Conservation (phyloP, 306 rosid species). For the Arachis stenosperma region DNA sequence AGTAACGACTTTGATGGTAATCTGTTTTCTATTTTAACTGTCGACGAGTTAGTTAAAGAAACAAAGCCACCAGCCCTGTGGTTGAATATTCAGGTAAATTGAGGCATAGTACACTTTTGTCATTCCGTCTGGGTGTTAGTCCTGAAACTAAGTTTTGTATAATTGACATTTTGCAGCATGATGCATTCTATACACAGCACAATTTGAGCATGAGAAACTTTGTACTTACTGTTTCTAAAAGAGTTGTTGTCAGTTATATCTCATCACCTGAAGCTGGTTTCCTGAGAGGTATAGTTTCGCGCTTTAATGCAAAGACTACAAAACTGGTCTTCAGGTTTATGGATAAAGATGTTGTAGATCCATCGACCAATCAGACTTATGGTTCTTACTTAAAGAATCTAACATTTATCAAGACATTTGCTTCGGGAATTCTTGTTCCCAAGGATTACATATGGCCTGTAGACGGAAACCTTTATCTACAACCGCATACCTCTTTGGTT, state of each 20-base stretch:
- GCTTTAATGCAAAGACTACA: slow-evolving; percentile 49
- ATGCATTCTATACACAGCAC: slow-evolving; percentile 61
- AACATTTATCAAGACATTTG: slow-evolving; percentile 70
- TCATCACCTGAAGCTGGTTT: slow-evolving; percentile 86
- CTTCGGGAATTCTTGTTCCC: slow-evolving; percentile 85
- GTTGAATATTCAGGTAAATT: slow-evolving; percentile 77
- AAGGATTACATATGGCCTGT: slow-evolving; percentile 79
- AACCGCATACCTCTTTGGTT: slow-evolving; percentile 65
- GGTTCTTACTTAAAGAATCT: slow-evolving; percentile 62
- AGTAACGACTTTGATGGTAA: slow-evolving; percentile 52
- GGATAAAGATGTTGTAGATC: slow-evolving; percentile 48
- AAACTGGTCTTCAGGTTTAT: slow-evolving; percentile 70
- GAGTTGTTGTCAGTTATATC: slow-evolving; percentile 53
- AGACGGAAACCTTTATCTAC: slow-evolving; percentile 48
- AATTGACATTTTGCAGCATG: slow-evolving; percentile 61
- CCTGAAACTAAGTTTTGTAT: slow-evolving; percentile 21
- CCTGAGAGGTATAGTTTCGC: slow-evolving; percentile 54
- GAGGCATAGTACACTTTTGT: slow-evolving; percentile 13
- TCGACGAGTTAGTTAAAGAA: slow-evolving; percentile 34
- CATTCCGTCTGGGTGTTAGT: not conserved
- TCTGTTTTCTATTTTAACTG: slow-evolving; percentile 39
- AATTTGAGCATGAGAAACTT: slow-evolving; percentile 70
- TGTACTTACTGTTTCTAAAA: slow-evolving; percentile 54
- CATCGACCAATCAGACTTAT: slow-evolving; percentile 69
- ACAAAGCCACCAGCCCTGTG: slow-evolving; percentile 53